A percentile compares a stretch with the other conserved stretches of the same genome.
These are phyloP conservation scores for Fusarium circinatum DNA, from an alignment of 2,329 filamentous ascomycete genomes.

Conservation along the genomic window DNA sequence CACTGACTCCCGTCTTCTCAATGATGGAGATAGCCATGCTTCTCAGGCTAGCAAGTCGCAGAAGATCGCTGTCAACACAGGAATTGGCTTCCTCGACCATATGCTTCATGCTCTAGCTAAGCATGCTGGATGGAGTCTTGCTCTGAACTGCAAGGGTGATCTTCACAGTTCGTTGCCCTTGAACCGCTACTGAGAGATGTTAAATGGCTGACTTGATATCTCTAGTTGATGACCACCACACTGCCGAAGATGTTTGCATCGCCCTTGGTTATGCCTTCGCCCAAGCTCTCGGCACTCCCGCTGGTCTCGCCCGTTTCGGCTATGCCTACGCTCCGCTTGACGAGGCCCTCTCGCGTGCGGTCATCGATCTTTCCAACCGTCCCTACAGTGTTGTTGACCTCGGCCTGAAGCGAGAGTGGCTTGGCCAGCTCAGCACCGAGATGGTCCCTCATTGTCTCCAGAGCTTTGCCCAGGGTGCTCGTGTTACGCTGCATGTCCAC, in stretches of 20 bases:
- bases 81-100: constrained; percentile 97
- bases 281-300: constrained; percentile 77
- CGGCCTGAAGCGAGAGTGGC: constrained; percentile 88
- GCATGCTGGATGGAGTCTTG: constrained; percentile 93
- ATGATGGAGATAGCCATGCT: constrained; percentile 73
- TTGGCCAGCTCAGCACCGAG: constrained; percentile 91
- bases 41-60: constrained; percentile 86
- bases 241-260: constrained; percentile 93
- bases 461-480: constrained; percentile 90
- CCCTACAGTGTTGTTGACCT: constrained; percentile 87
- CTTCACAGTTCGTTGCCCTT: constrained; percentile 78
- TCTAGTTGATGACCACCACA: constrained; percentile 97
- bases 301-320: constrained; percentile 89
- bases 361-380: constrained; percentile 93
- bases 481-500: constrained; percentile 95
- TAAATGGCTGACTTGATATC: constrained; percentile 24
- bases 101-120: constrained; percentile 98
- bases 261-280: constrained; percentile 89
- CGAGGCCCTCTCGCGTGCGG: constrained; percentile 91
- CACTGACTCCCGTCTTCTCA: constrained; percentile 65
- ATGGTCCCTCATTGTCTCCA: constrained; percentile 97
- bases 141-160: constrained; percentile 85
- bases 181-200: background rate
- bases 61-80: constrained; percentile 87
- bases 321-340: constrained; percentile 93